Percentiles rank a stretch among this genome's conserved stretches.
phyloP scores from a whole-genome alignment of 2,329 filamentous ascomycete species.

The Aciculosporium take region DNA sequence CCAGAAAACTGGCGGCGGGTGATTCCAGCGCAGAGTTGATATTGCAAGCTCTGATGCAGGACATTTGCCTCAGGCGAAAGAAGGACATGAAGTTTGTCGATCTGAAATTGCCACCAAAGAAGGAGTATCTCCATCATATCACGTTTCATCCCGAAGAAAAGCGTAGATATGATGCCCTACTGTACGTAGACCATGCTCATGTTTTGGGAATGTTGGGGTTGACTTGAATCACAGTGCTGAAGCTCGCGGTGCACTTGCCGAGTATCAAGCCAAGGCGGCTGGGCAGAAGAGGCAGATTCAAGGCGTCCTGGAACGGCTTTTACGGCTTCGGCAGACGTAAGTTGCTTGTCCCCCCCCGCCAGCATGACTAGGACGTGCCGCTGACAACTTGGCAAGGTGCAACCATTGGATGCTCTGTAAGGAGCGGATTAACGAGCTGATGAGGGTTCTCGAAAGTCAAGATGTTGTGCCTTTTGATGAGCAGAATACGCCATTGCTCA shows the following conservation, averaged over 20 bases:
- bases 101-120: slow-evolving; percentile 60
- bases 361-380: neutral
- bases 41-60: slow-evolving; percentile 64
- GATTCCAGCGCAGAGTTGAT: slow-evolving; percentile 45
- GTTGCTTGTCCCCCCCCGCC: slow-evolving; percentile 5
- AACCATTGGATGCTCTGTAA: slow-evolving; percentile 80
- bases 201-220: slow-evolving; percentile 6
- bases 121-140: slow-evolving; percentile 64
- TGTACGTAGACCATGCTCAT: slow-evolving; percentile 28
- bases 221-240: slow-evolving; percentile 37
- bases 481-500: slow-evolving; percentile 58
- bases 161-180: slow-evolving; percentile 61
- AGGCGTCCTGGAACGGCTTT: slow-evolving; percentile 63
- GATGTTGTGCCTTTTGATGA: slow-evolving; percentile 55
- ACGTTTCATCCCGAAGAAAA: slow-evolving; percentile 60
- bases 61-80: slow-evolving; percentile 64
- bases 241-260: slow-evolving; percentile 55
- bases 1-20: slow-evolving; percentile 48
- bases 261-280: slow-evolving; percentile 36
- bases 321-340: slow-evolving; percentile 64
- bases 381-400: slow-evolving; percentile 33
- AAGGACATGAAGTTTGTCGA: slow-evolving; percentile 87
- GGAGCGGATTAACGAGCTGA: slow-evolving; percentile 56
- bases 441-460: slow-evolving; percentile 53
- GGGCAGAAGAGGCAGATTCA: slow-evolving; percentile 47